Percentiles rank a stretch among this genome's conserved stretches.
These are phyloP conservation scores for Phytophthora capsici DNA, from an alignment of 352 stramenopile species.

Conservation along the genomic window DNA sequence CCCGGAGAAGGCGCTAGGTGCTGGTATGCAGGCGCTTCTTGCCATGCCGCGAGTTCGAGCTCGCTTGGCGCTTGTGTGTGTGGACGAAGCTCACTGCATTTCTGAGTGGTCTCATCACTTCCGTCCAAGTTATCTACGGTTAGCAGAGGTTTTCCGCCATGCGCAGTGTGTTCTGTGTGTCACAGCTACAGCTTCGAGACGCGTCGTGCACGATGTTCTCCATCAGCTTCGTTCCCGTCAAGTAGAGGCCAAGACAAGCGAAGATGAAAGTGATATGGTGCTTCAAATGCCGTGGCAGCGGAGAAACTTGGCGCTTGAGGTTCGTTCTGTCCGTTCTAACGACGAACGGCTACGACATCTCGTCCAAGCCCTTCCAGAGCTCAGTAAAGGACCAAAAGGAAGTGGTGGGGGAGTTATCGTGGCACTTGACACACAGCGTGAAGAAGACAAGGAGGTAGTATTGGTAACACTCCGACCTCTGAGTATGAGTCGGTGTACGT, in stretches of 20 bases:
- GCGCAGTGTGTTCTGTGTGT: constrained; percentile 89
- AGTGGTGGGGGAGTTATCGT: constrained; percentile 67
- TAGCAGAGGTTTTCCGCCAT: constrained; percentile 62
- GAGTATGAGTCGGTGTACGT: constrained; percentile 58
- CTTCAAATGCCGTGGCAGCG: constrained; percentile 82
- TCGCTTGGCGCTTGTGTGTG: constrained; percentile 85
- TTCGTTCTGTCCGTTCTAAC: constrained; percentile 60
- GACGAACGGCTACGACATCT: constrained; percentile 58
- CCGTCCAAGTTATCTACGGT: constrained; percentile 81
- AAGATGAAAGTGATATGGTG: constrained; percentile 52
- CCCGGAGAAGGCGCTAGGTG: constrained; percentile 87
- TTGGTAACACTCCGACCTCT: constrained; percentile 47
- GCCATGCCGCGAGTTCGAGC: constrained; percentile 43
- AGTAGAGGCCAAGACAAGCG: background rate
- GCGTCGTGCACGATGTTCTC: constrained; percentile 79
- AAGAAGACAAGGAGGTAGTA: constrained; percentile 13
- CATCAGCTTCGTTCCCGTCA: constrained; percentile 51
- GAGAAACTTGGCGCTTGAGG: constrained; percentile 64
- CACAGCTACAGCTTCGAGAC: constrained; percentile 91
- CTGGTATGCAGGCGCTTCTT: constrained; percentile 80
- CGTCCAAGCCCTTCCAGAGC: constrained; percentile 27
- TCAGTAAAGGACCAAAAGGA: constrained; percentile 38
- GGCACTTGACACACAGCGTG: constrained; percentile 39
- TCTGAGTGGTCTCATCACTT: constrained; percentile 97
- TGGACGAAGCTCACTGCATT: constrained; percentile 96